Percentiles rank a stretch among this genome's conserved stretches.
Evolutionary conservation across 2,329 filamentous ascomycete species (phyloP).

Genomic region (Monilinia fructigena): DNA sequence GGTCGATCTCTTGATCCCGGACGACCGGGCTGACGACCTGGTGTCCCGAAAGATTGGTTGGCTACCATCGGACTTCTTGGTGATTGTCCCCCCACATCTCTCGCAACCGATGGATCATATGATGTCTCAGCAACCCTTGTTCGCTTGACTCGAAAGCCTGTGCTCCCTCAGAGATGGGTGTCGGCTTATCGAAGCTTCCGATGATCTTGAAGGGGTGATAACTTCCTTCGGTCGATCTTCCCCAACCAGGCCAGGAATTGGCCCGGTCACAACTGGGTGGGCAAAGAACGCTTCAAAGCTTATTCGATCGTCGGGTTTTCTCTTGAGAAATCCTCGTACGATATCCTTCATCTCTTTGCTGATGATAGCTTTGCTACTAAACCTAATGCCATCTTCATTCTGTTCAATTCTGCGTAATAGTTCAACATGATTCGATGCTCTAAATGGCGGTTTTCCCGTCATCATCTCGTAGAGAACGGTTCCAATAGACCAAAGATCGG

Average conservation of each 20-base stretch:
- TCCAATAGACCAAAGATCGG: constrained; percentile 95
- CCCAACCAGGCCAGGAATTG: constrained; percentile 77
- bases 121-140: constrained; percentile 24
- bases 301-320: constrained; percentile 79
- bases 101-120: not conserved
- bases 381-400: constrained; percentile 80
- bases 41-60: constrained; percentile 30
- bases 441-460: constrained; percentile 83
- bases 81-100: constrained; percentile 25
- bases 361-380: constrained; percentile 69
- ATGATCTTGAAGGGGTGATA: constrained; percentile 24
- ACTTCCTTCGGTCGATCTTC: constrained; percentile 60
- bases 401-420: constrained; percentile 88
- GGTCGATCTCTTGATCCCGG: constrained; percentile 33
- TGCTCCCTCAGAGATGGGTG: constrained; percentile 29
- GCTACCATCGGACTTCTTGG: constrained; percentile 29
- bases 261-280: constrained; percentile 67
- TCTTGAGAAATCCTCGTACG: constrained; percentile 78
- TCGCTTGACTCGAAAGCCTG: not conserved
- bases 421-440: constrained; percentile 92
- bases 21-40: constrained; percentile 27
- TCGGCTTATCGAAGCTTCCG: constrained; percentile 30
- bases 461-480: constrained; percentile 97
- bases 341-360: constrained; percentile 76
- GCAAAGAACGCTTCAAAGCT: constrained; percentile 84